Conservation (phyloP, 495 filamentous ascomycete genomes). For the Aspergillus haitiensis region DNA sequence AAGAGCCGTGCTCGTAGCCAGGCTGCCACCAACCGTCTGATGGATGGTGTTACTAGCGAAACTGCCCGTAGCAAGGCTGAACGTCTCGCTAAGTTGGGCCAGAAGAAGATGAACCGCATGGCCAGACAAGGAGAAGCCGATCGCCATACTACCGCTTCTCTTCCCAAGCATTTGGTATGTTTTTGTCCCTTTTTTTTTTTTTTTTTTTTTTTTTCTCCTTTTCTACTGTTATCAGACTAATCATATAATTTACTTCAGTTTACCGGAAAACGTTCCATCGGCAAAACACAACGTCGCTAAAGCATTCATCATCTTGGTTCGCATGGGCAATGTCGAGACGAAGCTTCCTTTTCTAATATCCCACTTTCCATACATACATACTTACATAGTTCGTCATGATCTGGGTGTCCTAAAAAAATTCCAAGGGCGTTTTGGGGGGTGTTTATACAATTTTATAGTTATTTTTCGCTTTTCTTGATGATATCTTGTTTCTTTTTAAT, state of each 20-base stretch:
- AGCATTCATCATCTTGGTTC: constrained; percentile 2
- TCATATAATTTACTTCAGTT: constrained; percentile 35
- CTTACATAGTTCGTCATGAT: constrained; percentile 23
- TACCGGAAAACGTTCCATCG: constrained; percentile 58
- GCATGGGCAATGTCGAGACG: constrained; percentile 28
- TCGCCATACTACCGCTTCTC: constrained; percentile 76
- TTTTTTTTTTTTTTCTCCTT: not conserved
- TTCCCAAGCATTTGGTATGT: constrained; percentile 91
- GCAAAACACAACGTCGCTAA: constrained; percentile 60
- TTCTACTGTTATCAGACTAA: constrained; percentile 15
- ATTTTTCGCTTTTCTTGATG: constrained; percentile 12
- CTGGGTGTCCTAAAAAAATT: constrained; percentile 23
- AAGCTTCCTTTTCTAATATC: constrained; percentile 35
- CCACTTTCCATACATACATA: constrained; percentile 13
- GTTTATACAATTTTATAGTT: constrained; percentile 16
- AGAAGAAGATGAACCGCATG: constrained; percentile 99
- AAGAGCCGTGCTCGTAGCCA: constrained; percentile 78
- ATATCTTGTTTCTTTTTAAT: constrained; percentile 13
- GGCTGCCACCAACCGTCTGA: constrained; percentile 71
- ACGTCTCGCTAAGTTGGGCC: constrained; percentile 77
- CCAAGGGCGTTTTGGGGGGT: constrained; percentile 24
- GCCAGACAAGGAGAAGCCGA: constrained; percentile 95
- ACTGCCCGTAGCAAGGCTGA: constrained; percentile 73
- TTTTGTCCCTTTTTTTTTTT: not conserved
- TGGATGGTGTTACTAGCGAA: constrained; percentile 64